phyloP scores from a whole-genome alignment of 2,329 filamentous ascomycete species.

The Pseudogymnoascus sp. region DNA sequence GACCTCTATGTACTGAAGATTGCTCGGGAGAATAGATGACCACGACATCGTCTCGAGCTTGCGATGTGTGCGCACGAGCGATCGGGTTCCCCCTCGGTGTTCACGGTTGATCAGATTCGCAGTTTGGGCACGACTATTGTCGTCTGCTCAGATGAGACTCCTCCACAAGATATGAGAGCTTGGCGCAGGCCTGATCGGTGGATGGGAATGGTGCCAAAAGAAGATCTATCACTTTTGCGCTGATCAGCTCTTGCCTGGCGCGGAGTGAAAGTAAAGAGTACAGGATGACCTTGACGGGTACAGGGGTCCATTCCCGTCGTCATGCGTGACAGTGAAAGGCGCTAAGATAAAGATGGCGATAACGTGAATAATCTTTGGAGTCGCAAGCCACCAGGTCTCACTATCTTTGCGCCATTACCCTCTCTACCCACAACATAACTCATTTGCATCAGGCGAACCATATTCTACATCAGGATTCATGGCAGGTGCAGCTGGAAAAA shows the following conservation, averaged over 20 bases:
- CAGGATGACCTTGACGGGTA: slow-evolving; percentile 6
- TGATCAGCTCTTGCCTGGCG: slow-evolving; percentile 2
- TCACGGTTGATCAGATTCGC: neutral
- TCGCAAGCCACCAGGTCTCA: slow-evolving; percentile 3
- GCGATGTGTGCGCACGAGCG: neutral
- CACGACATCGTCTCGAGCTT: slow-evolving; percentile 46
- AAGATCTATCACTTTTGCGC: neutral
- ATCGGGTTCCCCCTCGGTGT: neutral
- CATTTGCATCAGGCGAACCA: neutral
- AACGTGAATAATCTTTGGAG: slow-evolving; percentile 6
- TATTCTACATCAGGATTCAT: slow-evolving; percentile 24
- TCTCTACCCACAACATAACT: neutral
- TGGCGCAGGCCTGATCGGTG: neutral
- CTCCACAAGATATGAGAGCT: neutral
- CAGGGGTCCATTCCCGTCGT: slow-evolving; percentile 6
- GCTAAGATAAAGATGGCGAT: slow-evolving; percentile 7
- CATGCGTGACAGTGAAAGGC: slow-evolving; percentile 3
- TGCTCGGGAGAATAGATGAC: slow-evolving; percentile 57
- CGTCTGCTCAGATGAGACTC: neutral
- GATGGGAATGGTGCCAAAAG: neutral
- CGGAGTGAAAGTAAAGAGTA: neutral
- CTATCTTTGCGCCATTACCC: neutral
- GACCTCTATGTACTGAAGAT: slow-evolving; percentile 50
- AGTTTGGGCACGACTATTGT: neutral
- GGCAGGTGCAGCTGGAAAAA: slow-evolving; percentile 46